Conservation (phyloP, 257 asterid species). For the Plantago ovata region DNA sequence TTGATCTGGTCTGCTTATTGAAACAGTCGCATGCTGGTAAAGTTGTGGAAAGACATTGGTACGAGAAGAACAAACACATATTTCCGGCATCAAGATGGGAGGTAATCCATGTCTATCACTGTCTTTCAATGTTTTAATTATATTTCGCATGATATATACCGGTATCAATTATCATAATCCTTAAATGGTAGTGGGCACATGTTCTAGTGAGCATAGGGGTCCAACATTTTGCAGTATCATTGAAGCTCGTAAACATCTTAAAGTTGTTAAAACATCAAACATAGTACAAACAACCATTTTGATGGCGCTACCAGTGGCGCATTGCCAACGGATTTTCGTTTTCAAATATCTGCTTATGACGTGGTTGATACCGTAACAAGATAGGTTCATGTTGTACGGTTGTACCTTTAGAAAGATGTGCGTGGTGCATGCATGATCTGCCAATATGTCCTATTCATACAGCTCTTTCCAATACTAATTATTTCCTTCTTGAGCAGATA, state of each 20-base stretch:
- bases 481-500: slow-evolving; percentile 47
- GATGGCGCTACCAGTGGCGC: no score
- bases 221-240: no score
- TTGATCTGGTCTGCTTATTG: slow-evolving; percentile 12
- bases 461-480: slow-evolving; percentile 6
- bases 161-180: neutral
- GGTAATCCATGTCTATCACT: slow-evolving; percentile 40
- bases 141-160: neutral
- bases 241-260: neutral
- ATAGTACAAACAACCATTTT: slow-evolving; percentile 1
- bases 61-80: slow-evolving; percentile 97
- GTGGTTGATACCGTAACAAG: no score
- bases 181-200: no score
- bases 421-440: neutral
- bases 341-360: no score
- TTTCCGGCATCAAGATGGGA: slow-evolving; percentile 99
- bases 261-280: neutral
- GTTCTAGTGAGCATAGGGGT: no score
- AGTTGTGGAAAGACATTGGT: slow-evolving; percentile 99
- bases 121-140: no score
- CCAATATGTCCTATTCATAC: neutral
- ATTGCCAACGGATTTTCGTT: neutral
- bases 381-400: no score
- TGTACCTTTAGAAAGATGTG: no score
- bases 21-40: slow-evolving; percentile 99